A percentile compares a stretch with the other conserved stretches of the same genome.
These are phyloP conservation scores for Gossypium aridum DNA, from an alignment of 441 rosid species.

Conservation along the genomic window DNA sequence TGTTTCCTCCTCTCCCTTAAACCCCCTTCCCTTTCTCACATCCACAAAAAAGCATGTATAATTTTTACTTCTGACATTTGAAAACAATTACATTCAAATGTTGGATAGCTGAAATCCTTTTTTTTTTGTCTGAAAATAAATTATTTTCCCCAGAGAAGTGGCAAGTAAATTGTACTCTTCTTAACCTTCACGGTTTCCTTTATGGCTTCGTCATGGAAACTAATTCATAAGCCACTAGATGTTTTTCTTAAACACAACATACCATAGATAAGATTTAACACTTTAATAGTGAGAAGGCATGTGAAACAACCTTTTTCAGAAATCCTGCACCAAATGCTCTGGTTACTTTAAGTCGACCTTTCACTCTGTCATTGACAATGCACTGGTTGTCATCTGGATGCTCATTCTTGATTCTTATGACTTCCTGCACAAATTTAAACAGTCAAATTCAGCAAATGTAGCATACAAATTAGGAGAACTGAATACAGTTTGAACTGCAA, in stretches of 20 bases:
- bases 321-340: constrained; percentile 99
- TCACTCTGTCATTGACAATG: constrained; percentile 88
- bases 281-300: neutral
- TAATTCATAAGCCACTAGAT: constrained; percentile 3
- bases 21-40: neutral
- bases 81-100: neutral
- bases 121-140: neutral
- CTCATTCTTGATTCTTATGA: constrained; percentile 84
- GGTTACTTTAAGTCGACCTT: constrained; percentile 95
- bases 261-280: neutral
- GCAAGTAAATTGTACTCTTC: neutral
- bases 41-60: neutral
- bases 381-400: constrained; percentile 94
- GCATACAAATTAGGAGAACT: constrained; percentile 1
- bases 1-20: neutral
- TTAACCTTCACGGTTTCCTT: neutral
- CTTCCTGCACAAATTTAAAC: constrained; percentile 51
- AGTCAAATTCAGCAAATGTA: neutral
- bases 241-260: neutral
- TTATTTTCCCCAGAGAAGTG: neutral
- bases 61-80: neutral
- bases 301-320: constrained; percentile 64
- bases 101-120: neutral
- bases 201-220: neutral
- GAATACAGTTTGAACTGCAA: neutral